Evolutionary conservation across 371 early-diverging fungal genomes (phyloP), one percentile per base, ranked within the genome.

Genomic region (Mucor mucedo): DNA sequence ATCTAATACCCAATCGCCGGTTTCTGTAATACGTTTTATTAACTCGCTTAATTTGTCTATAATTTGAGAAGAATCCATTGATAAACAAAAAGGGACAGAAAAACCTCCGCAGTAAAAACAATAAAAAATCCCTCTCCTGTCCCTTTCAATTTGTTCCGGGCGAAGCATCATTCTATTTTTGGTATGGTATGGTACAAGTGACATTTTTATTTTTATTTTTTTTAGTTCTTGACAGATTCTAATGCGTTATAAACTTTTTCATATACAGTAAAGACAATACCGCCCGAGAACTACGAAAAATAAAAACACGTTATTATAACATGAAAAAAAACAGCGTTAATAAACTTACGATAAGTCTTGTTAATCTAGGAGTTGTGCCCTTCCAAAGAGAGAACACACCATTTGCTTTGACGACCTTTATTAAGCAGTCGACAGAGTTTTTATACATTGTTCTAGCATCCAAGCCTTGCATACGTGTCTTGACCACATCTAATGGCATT

Each of bases 401-500:
- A 58, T 94, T 95, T 13, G 84, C 82, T 59, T 80, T 85, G 3
- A 88, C 83, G 1, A 93, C 87, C 68, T 86, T 82, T 67, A 85
- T 77, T 4, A 87, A 73, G 70, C 96, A 96, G 63, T 94, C 89
- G 5, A 91, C 48, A 13, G 89, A 85, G 56, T 85, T 87, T 16
- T 76, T 81, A 66, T 96, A 95, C 32, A 88, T 74, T 27, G 66
- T 68, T 29, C 74, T 77, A 4, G 93, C 93, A 48, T 87, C 80
- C 9, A 90, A 69, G 14, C 89, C 88, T 73, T 97, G 98, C 95
- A 96, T 93, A 60, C 92, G 88, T 2, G 98, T 97, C 76, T 97
- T 97, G 60, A 96, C 84, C 2, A 95, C 95, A 75, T 96, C 98
- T 33, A 97, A 63, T 4, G 97, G 97, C 97, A 95, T 95, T 0